Conservation (phyloP, 2,329 filamentous ascomycete species). For the Sclerotinia subarctica region DNA sequence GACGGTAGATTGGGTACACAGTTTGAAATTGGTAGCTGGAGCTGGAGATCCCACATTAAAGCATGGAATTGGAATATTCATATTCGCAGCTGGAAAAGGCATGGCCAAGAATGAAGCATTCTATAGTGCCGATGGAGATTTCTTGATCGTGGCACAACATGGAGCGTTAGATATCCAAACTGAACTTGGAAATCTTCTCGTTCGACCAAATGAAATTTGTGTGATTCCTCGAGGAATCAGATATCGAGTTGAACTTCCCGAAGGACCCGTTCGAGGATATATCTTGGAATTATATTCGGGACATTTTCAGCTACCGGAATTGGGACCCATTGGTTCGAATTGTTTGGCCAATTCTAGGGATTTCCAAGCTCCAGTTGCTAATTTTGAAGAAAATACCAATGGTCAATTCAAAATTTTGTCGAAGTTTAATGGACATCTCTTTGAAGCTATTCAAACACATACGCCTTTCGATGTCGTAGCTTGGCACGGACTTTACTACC, state of each 20-base stretch:
- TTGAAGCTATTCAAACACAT: constrained; percentile 62
- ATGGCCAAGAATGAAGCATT: constrained; percentile 76
- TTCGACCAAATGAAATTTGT: constrained; percentile 75
- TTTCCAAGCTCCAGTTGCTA: constrained; percentile 69
- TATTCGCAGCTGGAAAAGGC: constrained; percentile 74
- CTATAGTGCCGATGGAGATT: constrained; percentile 80
- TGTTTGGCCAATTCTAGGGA: constrained; percentile 72
- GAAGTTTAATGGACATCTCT: constrained; percentile 68
- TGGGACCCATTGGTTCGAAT: constrained; percentile 71
- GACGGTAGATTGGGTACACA: constrained; percentile 64
- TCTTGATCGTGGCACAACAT: constrained; percentile 72
- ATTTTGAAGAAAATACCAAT: constrained; percentile 58
- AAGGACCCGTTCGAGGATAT: constrained; percentile 65
- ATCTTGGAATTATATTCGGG: constrained; percentile 72
- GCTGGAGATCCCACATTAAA: constrained; percentile 79
- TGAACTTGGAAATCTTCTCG: constrained; percentile 69
- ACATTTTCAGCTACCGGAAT: constrained; percentile 68
- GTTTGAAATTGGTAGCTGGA: constrained; percentile 65
- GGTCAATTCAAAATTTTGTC: constrained; percentile 49
- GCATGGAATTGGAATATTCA: constrained; percentile 72
- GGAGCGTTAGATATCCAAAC: constrained; percentile 73
- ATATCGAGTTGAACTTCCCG: constrained; percentile 66
- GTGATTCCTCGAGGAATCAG: constrained; percentile 72
- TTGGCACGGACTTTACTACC: constrained; percentile 78
- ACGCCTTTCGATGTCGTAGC: constrained; percentile 76